These are phyloP conservation scores for Drechslera avenae DNA, from an alignment of 2,329 filamentous ascomycete species.

Conservation along the genomic window DNA sequence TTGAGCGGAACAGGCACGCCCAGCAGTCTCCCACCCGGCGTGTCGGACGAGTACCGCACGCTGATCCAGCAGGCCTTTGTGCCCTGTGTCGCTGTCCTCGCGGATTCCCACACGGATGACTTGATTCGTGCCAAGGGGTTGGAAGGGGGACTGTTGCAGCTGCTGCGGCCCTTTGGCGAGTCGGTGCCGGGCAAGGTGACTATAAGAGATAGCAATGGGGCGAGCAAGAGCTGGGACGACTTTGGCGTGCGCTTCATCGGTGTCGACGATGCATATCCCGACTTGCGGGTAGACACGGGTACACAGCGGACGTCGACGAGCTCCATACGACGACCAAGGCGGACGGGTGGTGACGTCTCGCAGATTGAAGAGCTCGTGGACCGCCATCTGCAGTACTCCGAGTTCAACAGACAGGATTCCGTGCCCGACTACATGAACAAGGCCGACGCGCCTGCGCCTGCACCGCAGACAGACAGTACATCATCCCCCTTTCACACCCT, in stretches of 20 bases:
- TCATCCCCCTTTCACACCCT: slow-evolving; percentile 82
- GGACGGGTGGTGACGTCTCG: slow-evolving; percentile 60
- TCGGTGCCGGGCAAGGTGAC: slow-evolving; percentile 84
- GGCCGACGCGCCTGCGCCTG: slow-evolving; percentile 19
- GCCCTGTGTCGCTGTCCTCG: slow-evolving; percentile 83
- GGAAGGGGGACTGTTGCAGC: slow-evolving; percentile 76
- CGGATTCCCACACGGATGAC: slow-evolving; percentile 84
- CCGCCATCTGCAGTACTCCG: slow-evolving; percentile 76
- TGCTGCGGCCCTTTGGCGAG: slow-evolving; percentile 91
- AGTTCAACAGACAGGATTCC: slow-evolving; percentile 55
- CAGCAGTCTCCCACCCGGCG: slow-evolving; percentile 47
- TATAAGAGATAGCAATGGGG: slow-evolving; percentile 86
- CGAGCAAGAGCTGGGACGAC: slow-evolving; percentile 82
- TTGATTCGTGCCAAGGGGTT: slow-evolving; percentile 85
- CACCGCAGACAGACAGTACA: slow-evolving; percentile 28
- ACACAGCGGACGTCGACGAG: slow-evolving; percentile 34
- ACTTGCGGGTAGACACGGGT: slow-evolving; percentile 38
- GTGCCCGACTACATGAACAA: slow-evolving; percentile 52
- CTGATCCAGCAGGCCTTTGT: slow-evolving; percentile 85
- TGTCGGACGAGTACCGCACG: slow-evolving; percentile 61
- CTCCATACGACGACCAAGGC: slow-evolving; percentile 42
- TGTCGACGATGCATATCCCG: slow-evolving; percentile 62
- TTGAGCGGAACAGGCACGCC: slow-evolving; percentile 48
- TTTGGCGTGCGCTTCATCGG: slow-evolving; percentile 86
- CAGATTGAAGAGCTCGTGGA: slow-evolving; percentile 83